These are phyloP conservation scores for Nicotiana attenuata DNA, from an alignment of 257 asterid species.

Conservation along the genomic window DNA sequence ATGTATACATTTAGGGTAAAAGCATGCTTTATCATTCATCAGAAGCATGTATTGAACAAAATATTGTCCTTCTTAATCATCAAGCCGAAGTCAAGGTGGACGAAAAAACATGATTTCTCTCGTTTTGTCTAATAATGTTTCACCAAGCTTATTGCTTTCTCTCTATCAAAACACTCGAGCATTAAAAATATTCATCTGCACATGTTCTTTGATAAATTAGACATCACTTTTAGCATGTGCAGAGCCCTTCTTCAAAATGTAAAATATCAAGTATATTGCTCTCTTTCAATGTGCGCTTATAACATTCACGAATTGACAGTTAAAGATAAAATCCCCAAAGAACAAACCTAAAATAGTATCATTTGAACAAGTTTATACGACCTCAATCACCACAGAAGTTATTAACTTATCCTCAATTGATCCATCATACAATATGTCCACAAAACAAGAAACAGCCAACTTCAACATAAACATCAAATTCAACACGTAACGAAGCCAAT, in stretches of 20 bases:
- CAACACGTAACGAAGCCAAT: not conserved
- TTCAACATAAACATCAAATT: not conserved
- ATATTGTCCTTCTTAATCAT: not conserved
- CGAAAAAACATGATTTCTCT: not conserved
- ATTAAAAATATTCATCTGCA: not conserved
- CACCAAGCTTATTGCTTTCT: not conserved
- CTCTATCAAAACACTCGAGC: not conserved
- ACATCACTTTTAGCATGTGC: not conserved
- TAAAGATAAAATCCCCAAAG: not conserved
- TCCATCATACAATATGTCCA: not conserved
- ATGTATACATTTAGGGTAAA: not conserved
- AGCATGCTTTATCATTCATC: not conserved
- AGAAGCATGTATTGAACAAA: not conserved
- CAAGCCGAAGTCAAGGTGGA: not conserved
- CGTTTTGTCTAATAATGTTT: not conserved
- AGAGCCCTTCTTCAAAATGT: not conserved
- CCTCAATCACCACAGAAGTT: not conserved
- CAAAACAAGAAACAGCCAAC: not conserved
- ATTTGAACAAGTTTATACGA: not conserved
- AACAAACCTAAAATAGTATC: not conserved
- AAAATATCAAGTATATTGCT: not conserved
- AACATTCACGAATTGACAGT: not conserved
- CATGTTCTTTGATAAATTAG: not conserved
- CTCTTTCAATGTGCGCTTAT: not conserved
- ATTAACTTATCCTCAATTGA: not conserved